A percentile compares a stretch with the other conserved stretches of the same genome.
Conservation (phyloP, 257 asterid species). For the Fraxinus excelsior region DNA sequence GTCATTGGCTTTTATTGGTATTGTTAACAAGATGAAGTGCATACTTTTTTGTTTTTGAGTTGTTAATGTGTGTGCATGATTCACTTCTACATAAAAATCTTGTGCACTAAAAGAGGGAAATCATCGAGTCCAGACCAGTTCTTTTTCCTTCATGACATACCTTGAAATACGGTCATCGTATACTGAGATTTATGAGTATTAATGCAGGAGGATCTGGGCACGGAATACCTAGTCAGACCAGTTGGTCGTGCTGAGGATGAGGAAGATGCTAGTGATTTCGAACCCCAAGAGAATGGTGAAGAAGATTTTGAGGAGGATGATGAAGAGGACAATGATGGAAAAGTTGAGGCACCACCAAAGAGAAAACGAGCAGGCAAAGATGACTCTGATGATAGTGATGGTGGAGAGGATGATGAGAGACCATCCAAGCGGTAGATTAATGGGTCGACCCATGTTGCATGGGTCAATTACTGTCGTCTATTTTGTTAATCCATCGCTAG, state of each 20-base stretch:
- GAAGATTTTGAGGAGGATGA: slow-evolving; percentile 58
- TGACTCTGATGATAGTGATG: slow-evolving; percentile 59
- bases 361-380: slow-evolving; percentile 73
- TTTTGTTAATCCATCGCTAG: slow-evolving; percentile 21
- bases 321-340: slow-evolving; percentile 49
- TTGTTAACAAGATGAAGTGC: too few species aligned
- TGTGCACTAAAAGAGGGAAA: too few species aligned
- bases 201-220: slow-evolving; percentile 77
- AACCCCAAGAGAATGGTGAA: slow-evolving; percentile 70
- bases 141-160: not conserved
- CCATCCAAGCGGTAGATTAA: slow-evolving; percentile 71
- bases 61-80: too few species aligned
- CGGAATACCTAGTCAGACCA: slow-evolving; percentile 80
- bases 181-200: not conserved
- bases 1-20: too few species aligned
- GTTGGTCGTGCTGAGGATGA: slow-evolving; percentile 81
- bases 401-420: slow-evolving; percentile 72
- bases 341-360: slow-evolving; percentile 65
- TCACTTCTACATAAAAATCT: too few species aligned
- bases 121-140: too few species aligned
- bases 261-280: slow-evolving; percentile 88
- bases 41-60: too few species aligned
- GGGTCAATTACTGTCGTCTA: slow-evolving; percentile 3
- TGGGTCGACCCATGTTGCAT: not conserved
- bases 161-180: too few species aligned